A percentile compares a stretch with the other conserved stretches of the same genome.
Conservation (phyloP, 1,284 basidiomycete species). For the Phylloboletellus chloephorus region DNA sequence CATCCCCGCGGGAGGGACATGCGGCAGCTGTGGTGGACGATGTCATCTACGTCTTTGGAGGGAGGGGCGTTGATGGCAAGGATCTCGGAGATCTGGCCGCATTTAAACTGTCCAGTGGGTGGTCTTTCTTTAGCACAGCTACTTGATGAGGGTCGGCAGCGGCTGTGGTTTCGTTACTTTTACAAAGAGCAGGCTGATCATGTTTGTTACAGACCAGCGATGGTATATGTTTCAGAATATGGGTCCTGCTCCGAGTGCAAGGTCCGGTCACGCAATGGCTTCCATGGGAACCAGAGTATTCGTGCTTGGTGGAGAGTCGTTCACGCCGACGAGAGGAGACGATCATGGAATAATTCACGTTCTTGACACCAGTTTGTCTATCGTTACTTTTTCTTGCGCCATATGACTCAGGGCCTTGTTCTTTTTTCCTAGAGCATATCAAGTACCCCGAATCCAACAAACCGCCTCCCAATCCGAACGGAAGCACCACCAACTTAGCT, state of each 20-base stretch:
- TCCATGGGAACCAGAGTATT: constrained; percentile 84
- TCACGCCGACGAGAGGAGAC: constrained; percentile 68
- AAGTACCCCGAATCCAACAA: constrained; percentile 81
- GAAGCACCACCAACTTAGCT: constrained; percentile 24
- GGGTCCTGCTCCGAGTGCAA: constrained; percentile 88
- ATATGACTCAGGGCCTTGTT: constrained; percentile 5
- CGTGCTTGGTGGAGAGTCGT: constrained; percentile 92
- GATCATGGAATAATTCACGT: constrained; percentile 85
- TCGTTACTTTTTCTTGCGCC: background rate
- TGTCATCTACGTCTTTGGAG: constrained; percentile 97
- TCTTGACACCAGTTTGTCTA: constrained; percentile 81
- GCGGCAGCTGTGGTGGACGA: constrained; percentile 96
- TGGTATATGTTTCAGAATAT: constrained; percentile 99
- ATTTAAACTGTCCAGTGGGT: constrained; percentile 92
- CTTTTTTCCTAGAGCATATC: constrained; percentile 66
- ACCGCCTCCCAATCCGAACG: constrained; percentile 38
- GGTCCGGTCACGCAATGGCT: constrained; percentile 95
- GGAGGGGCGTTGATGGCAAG: constrained; percentile 94
- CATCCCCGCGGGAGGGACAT: constrained; percentile 94
- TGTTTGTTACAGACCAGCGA: constrained; percentile 48
- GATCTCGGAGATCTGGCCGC: constrained; percentile 93
- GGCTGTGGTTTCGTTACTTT: background rate
- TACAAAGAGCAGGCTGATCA: constrained; percentile 11
- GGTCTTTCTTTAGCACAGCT: constrained; percentile 1
- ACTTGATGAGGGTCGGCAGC: background rate